Base-by-base conservation (phyloP, 345 rosid genomes). In the Cardamine resedifolia region DNA sequence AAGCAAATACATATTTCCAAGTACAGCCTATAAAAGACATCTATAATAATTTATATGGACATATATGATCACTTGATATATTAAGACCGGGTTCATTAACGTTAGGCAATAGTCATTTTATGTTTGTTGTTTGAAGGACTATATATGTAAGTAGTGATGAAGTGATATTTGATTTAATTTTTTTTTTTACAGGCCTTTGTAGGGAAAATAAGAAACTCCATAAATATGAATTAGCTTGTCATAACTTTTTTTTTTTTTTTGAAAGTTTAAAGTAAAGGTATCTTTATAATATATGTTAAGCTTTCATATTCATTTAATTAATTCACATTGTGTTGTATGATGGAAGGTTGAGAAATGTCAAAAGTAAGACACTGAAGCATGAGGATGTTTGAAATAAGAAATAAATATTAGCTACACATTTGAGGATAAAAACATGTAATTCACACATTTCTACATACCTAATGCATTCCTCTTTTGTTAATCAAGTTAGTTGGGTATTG, bases 401-500 rank as follows among this genome's bases (percentile, higher is more conserved):
- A 64, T 15, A 50, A 10, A 51, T 11, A 66, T 48, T 34, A 57
- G 30, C 66, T 65, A 65, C 23, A 27, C 33, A 36, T 61, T 20
- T 57, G 26, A 66, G 21, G 27, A 49, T 66, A 34, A 20, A 65
- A 65, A 66, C 36, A 64, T 66, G 45, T 4, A 58, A 36, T 20
- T 18, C 45, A 55, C 16, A 11, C 34, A 10, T 64, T 31, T 44
- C 57, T 15, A 74, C 72, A 58, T 20, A 65, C 72, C 59, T 49
- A 74, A 74, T 58, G 72, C 72, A 66, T 74, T 58, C 72, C 66
- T 48, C 43, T 58, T 74, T 66, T 56, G 77, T 47, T 47, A 56
- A 56, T 64, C 77, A 56, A 28, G 34, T 47, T 64, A 64, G 64
- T 57, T 73, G 41, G 26, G 23, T 10, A 33, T 56, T 55, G 10